Base-by-base conservation (phyloP, 495 filamentous ascomycete genomes). In the Hyaloscypha finlandica region DNA sequence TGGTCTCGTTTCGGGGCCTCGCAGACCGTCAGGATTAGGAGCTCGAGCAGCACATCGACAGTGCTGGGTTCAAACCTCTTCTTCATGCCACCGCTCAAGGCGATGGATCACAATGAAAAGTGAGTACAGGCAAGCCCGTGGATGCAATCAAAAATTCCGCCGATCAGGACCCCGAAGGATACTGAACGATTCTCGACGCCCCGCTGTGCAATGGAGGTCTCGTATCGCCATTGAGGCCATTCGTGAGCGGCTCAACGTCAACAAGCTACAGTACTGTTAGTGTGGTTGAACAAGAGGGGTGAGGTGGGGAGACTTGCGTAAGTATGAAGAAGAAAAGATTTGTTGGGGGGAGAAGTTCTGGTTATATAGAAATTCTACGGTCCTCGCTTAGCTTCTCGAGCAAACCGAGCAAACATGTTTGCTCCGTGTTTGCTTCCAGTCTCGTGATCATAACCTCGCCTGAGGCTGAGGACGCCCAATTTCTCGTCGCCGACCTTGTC, bases 181-280 rank as follows among this genome's bases (percentile, higher is more conserved):
- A 84, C 82, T 88, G 83, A 85, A 86, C 82, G 76, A 77, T 82
- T 79, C 81, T 83, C 78, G 85, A 80, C 85, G 78, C 86, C 88
- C 80, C 88, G 86, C 72, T 90, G 88, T 90, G 88, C 86, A 89
- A 90, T 90, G 87, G 83, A 90, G 87, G 86, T 79, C 85, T 87
- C 83, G 82, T 81, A 77, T 76, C 77, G 59, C 54, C 20, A 48
- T 22, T 20, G 30, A 29, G 31, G 16, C 22, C 57, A 69, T 68
- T 64, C 70, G 54, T 74, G 70, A 73, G 68, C 71, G 54, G 22
- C 33, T 30, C 12, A 31, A 20, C 48, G 45, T 65, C 57, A 37
- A 37, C 31, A 58, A 58, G 16, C 33, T 53, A 8, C 4, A 64
- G 68, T 9, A 70, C 72, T 67, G 69, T 65, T 70, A 74, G 70